Conservation (phyloP, 2,329 filamentous ascomycete genomes). For the Alternaria ventricosa region DNA sequence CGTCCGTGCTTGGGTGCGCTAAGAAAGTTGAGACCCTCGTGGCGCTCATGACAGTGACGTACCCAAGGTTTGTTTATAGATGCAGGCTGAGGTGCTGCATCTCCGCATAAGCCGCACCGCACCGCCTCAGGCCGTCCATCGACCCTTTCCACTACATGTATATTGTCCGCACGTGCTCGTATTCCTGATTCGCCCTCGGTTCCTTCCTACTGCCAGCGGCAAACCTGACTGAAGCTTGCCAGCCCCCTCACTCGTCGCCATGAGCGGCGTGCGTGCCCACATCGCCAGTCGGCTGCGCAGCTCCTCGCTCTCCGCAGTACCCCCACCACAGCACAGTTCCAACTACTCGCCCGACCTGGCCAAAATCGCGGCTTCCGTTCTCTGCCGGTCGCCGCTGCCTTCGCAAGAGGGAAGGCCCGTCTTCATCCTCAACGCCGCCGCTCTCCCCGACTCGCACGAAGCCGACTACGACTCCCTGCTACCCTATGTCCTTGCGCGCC, state of each 20-base stretch:
- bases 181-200: constrained; percentile 3
- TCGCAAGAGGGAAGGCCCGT: constrained; percentile 58
- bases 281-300: constrained; percentile 48
- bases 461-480: constrained; percentile 62
- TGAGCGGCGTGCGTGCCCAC: constrained; percentile 48
- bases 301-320: constrained; percentile 56
- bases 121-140: constrained; percentile 11
- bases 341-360: constrained; percentile 59
- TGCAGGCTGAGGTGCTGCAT: background rate
- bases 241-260: constrained; percentile 22
- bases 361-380: constrained; percentile 58
- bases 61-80: constrained; percentile 23
- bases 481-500: constrained; percentile 61
- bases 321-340: constrained; percentile 53
- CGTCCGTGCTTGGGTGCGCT: constrained; percentile 13
- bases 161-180: constrained; percentile 19
- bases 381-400: constrained; percentile 61
- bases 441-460: constrained; percentile 62
- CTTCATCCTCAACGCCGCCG: constrained; percentile 63
- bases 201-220: background rate
- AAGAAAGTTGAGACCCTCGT: constrained; percentile 11
- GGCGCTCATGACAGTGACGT: constrained; percentile 18
- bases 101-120: constrained; percentile 12
- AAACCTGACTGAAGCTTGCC: constrained; percentile 1
- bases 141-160: background rate